Base-by-base conservation (phyloP, 306 rosid genomes). In the Prinsepia uniflora region DNA sequence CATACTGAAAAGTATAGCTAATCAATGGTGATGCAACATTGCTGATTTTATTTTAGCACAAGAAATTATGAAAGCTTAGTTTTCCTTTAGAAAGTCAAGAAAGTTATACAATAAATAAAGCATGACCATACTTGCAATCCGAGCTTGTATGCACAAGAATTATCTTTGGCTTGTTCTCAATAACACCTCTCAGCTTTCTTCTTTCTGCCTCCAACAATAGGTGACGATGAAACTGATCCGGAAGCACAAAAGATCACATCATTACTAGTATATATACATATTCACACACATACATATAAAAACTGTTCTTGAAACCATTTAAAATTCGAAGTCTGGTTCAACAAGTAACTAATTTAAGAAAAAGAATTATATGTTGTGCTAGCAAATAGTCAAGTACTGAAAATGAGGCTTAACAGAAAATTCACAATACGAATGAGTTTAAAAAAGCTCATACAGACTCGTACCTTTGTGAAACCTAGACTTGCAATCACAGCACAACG, bases 401-500 rank as follows among this genome's bases (percentile, higher is more conserved):
- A 65, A 40, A 12, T 20, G 44, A 69, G 20, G 13, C 19, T 6
- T 18, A 6, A n/a, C 39, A 30, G 52, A 22, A 0, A 1, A 36
- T 71, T 77, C 36, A 5, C 50, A 44, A 57, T 50, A 67, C 39
- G 72, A 74, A 72, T 49, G 39, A 48, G 17, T 17, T n/a, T 22
- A 12, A 42, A 48, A 77, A 49, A 62, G 43, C 47, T 63, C 70
- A 55, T 63, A 72, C 15, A 53, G 68, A 74, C 50, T 63, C 42
- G 49, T 17, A 94, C 99, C 90, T 91, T 94, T 24, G 97, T 89
- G 79, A 94, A 94, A 63, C 99, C 97, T 74, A 96, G 99, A 83
- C 99, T 94, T 60, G 99, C 99, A 71, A 94, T 86, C 64, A 91
- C 99, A 74, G 96, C 97, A 81, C 97, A 94, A 18, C 97, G 97